Evolutionary conservation across 495 filamentous ascomycete species (phyloP).

Genomic region (Hypoxylon cercidicola): DNA sequence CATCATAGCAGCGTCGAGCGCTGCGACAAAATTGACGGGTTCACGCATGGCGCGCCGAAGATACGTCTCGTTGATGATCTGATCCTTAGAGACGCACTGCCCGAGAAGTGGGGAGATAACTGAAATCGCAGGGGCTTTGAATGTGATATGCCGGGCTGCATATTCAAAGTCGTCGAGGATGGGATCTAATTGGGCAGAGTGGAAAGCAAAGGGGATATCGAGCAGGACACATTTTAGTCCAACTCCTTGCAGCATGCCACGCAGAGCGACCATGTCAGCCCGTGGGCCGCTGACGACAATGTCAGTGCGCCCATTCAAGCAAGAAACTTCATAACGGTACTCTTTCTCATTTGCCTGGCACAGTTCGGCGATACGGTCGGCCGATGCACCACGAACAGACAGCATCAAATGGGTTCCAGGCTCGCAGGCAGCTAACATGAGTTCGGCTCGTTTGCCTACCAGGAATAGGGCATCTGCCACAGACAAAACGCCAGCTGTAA

Average conservation of each 20-base stretch:
- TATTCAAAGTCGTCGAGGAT: conserved; percentile 67
- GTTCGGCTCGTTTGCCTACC: conserved; percentile 71
- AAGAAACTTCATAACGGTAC: conserved; percentile 50
- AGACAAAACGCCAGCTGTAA: conserved; percentile 73
- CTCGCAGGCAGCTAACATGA: conserved; percentile 66
- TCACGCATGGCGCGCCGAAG: neutral
- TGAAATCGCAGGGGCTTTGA: conserved; percentile 59
- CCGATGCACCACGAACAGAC: conserved; percentile 48
- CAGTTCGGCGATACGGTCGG: conserved; percentile 21
- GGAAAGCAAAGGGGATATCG: conserved; percentile 74
- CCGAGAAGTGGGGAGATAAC: conserved; percentile 67
- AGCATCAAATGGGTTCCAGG: conserved; percentile 69
- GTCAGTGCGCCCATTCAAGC: conserved; percentile 59
- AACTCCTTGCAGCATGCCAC: conserved; percentile 58
- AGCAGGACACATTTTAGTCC: conserved; percentile 65
- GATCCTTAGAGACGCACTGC: neutral
- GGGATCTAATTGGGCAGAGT: conserved; percentile 72
- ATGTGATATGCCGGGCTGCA: conserved; percentile 59
- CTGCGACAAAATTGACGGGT: conserved; percentile 56
- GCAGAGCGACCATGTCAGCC: conserved; percentile 58
- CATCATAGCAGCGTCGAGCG: conserved; percentile 53
- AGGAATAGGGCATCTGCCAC: conserved; percentile 73
- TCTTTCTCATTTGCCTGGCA: conserved; percentile 13
- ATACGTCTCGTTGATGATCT: neutral
- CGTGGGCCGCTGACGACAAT: conserved; percentile 59